A percentile compares a stretch with the other conserved stretches of the same genome.
These are phyloP conservation scores for Aspergillus tamarii DNA, from an alignment of 2,329 filamentous ascomycete genomes.

Conservation along the genomic window DNA sequence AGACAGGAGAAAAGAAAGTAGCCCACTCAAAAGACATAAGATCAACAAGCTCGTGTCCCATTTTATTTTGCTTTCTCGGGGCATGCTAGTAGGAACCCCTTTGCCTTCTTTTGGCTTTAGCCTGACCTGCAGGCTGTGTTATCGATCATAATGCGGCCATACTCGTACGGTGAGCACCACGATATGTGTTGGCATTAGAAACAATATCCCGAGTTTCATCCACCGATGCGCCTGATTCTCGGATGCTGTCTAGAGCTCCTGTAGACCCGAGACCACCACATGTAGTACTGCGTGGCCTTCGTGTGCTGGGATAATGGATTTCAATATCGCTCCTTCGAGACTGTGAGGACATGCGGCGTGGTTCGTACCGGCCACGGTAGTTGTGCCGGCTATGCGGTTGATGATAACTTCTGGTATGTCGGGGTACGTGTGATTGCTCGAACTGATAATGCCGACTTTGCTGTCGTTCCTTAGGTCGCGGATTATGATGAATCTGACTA, in stretches of 20 bases:
- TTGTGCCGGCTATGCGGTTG: conserved; percentile 26
- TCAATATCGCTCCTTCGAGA: conserved; percentile 37
- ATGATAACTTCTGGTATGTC: conserved; percentile 34
- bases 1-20: conserved; percentile 6
- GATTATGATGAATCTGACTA: conserved; percentile 15
- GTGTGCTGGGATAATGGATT: conserved; percentile 38
- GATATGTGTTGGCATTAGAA: conserved; percentile 29
- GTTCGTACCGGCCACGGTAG: conserved; percentile 26
- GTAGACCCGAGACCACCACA: conserved; percentile 27
- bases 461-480: conserved; percentile 15
- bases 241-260: conserved; percentile 34
- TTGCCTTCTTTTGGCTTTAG: conserved; percentile 11
- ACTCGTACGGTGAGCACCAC: conserved; percentile 37
- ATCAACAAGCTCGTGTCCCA: not conserved
- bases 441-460: conserved; percentile 30
- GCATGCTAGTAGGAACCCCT: conserved; percentile 8
- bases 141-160: conserved; percentile 13
- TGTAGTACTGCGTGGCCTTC: conserved; percentile 39
- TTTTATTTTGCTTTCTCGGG: not conserved
- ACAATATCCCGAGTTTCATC: conserved; percentile 28
- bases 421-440: conserved; percentile 27
- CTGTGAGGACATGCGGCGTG: conserved; percentile 25
- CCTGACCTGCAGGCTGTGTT: conserved; percentile 29
- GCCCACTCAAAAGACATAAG: not conserved
- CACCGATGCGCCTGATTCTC: conserved; percentile 32